Base-by-base conservation (phyloP, 2,329 filamentous ascomycete species). In the Fusarium cicatricum region DNA sequence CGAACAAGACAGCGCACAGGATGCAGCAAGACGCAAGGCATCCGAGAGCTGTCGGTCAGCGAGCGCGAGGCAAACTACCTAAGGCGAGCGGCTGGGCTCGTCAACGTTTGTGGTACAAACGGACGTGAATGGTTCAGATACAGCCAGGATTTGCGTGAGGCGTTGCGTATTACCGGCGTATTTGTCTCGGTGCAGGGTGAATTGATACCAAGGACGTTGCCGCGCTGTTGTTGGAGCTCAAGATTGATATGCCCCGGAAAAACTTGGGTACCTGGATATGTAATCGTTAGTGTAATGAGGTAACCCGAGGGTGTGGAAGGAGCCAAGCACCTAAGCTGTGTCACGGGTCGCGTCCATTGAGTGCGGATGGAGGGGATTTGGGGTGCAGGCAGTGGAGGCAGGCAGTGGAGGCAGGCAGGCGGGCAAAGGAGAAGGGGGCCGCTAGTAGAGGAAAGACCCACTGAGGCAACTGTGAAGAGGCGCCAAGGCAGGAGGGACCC, bases 311-410 rank as follows among this genome's bases (percentile, higher is more conserved):
- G 62, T 40, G 52, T 47, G 61, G 54, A 59, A 65, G 43, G 49
- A 64, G 47, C 43, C 7, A n/a, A n/a, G n/a, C 21, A 7, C 4
- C 21, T 54, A 45, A 56, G 44, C 34, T 62, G 62, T 52, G 59
- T 65, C 62, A 65, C 62, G 62, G 55, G 62, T 57, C 32, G 33
- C 26, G 43, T n/a, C n/a, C n/a, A n/a, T 42, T 38, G 33, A 39
- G 36, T 23, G 21, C 28, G 43, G 38, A 41, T n/a, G 37, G 43
- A 38, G 23, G 9, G 41, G 41, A 8, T 26, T 17, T 37, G 16
- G 15, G 16, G 16, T 37, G 34, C 34, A 40, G 45, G 23, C 28
- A 32, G 15, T 12, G 38, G 56, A 33, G 56, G 47, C 17, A 39
- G 45, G 31, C 23, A 52, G 40, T 8, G 28, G 36, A 38, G 6